Evolutionary conservation across 176 grass and related monocot species (phyloP), one percentile per base, ranked within the genome.

Genomic region (Olyra latifolia): DNA sequence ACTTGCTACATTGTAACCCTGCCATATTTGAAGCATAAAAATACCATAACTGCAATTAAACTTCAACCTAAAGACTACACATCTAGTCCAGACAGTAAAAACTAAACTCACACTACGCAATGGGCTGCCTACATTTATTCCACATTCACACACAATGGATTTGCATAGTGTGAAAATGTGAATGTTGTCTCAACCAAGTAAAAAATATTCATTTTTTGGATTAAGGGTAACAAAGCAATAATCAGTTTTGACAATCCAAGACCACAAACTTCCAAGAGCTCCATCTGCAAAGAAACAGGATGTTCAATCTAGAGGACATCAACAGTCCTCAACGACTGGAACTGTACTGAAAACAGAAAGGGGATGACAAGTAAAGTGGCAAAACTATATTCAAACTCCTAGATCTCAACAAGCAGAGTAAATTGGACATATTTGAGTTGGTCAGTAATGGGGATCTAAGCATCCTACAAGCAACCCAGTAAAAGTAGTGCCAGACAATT

Each of bases 401-500:
- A 48, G 3, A n/a, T 48, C 45, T 59, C 53, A 29, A 41, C 32
- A 76, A 71, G 46, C 47, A 87, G 25, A 41, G 42, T 35, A 52
- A 24, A 16, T 49, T 63, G 43, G 27, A 48, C 66, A 62, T 16
- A 44, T 70, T 52, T 45, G 44, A 70, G n/a, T 55, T 75, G 20
- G 44, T 13, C 35, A 77, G 39, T 43, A 86, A 59, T 14, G 53
- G 7, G 48, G 69, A 74, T 74, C 27, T 28, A 48, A 66, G 32
- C 10, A 48, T 39, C 49, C 41, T 35, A 62, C 57, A 64, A 59
- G 52, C 72, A 25, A 42, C 66, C 66, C 74, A 76, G 14, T 7
- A 58, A 43, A 75, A 62, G n/a, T 61, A 82, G 72, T 71, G 74
- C 11, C 32, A 77, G 19, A 42, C 32, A 81, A 53, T 12, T 69